Evolutionary conservation across 768 basidiomycete genomes (phyloP).

Genomic region (Heimioporus sp.): DNA sequence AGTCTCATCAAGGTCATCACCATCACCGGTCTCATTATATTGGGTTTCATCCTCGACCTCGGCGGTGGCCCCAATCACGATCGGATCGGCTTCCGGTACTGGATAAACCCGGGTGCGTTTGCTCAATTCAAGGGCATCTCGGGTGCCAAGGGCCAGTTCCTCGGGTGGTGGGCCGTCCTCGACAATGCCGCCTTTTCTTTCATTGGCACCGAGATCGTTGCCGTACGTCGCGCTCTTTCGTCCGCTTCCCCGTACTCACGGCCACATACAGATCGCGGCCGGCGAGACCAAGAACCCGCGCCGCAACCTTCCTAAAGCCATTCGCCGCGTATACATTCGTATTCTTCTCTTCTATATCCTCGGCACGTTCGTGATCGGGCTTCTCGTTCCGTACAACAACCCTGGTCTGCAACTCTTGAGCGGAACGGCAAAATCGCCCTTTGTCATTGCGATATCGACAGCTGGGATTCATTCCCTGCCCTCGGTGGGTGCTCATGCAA

Average conservation of each 20-base stretch:
- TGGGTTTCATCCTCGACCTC: conserved; percentile 77
- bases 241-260: conserved; percentile 1
- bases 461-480: conserved; percentile 89
- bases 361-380: conserved; percentile 73
- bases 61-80: conserved; percentile 87
- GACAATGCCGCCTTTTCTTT: conserved; percentile 91
- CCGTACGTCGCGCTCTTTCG: conserved; percentile 44
- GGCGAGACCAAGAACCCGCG: conserved; percentile 91
- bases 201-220: conserved; percentile 94
- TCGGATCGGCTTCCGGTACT: conserved; percentile 59
- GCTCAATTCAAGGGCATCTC: conserved; percentile 62
- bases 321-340: conserved; percentile 65
- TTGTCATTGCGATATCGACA: conserved; percentile 84
- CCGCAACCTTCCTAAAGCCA: conserved; percentile 54
- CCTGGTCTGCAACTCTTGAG: conserved; percentile 45
- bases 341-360: conserved; percentile 80
- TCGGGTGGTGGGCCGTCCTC: conserved; percentile 68
- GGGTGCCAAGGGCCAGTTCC: conserved; percentile 76
- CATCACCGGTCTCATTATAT: conserved; percentile 66
- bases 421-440: conserved; percentile 75
- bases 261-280: conserved; percentile 67
- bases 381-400: conserved; percentile 77
- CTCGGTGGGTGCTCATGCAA: conserved; percentile 46
- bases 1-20: conserved; percentile 88
- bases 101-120: conserved; percentile 89